Evolutionary conservation across 2,329 filamentous ascomycete species (phyloP).

Genomic region (Acephala macrosclerotiorum): DNA sequence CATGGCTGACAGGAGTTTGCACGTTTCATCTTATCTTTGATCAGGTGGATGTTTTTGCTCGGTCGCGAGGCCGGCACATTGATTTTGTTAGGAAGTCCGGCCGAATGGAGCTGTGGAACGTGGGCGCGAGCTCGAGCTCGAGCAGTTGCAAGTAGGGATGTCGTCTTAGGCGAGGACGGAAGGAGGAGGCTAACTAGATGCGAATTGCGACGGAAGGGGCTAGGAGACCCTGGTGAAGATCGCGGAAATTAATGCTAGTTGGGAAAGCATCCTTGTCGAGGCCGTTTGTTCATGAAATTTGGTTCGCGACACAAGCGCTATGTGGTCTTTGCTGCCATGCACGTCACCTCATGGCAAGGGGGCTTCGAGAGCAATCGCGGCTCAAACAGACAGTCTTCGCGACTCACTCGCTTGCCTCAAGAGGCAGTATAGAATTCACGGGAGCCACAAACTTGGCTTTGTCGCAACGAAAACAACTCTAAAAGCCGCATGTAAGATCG

Average conservation of each 20-base stretch:
- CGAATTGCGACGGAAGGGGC: not conserved
- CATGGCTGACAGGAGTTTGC: not conserved
- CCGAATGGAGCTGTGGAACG: not conserved
- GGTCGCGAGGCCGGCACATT: not conserved
- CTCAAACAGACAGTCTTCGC: not conserved
- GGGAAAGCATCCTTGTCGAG: not conserved
- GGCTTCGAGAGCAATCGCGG: not conserved
- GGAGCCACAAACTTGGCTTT: not conserved
- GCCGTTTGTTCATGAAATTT: not conserved
- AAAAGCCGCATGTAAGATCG: not conserved
- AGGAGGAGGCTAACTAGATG: not conserved
- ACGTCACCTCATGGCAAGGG: constrained; percentile 4
- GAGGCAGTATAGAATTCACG: not conserved
- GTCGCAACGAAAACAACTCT: not conserved
- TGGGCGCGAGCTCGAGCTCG: not conserved
- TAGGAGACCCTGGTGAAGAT: not conserved
- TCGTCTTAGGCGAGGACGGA: constrained; percentile 1
- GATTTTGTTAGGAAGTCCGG: constrained; percentile 1
- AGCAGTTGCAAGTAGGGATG: not conserved
- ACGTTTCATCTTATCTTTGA: constrained; percentile 12
- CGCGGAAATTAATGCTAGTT: not conserved
- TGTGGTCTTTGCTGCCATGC: constrained; percentile 6
- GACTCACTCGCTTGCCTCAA: not conserved
- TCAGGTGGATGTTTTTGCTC: not conserved
- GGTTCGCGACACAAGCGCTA: constrained; percentile 1